phyloP scores from a whole-genome alignment of 345 rosid species.

The Pelargonium nanum region DNA sequence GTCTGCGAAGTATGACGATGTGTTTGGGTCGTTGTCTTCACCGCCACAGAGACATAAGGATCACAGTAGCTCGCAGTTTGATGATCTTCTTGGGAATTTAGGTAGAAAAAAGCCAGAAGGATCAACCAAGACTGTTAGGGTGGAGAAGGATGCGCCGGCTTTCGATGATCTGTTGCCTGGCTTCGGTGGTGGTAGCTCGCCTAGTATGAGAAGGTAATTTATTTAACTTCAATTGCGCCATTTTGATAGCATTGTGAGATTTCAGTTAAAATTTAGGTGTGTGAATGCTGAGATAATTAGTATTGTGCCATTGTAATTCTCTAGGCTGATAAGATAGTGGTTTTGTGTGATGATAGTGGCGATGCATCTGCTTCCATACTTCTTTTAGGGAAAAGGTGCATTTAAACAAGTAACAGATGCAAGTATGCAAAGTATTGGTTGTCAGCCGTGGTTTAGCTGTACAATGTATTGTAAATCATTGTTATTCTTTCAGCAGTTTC shows the following conservation, averaged over 20 bases:
- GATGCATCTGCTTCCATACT: too few relatives aligned
- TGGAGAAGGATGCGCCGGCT: constrained; percentile 16
- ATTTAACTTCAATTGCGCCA: not conserved
- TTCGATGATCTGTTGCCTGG: constrained; percentile 40
- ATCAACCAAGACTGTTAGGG: constrained; percentile 13
- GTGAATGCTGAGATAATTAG: not conserved
- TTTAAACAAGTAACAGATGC: not conserved
- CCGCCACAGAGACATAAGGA: constrained; percentile 2
- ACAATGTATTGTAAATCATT: not conserved
- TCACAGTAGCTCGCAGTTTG: constrained; percentile 14
- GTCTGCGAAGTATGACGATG: constrained; percentile 20
- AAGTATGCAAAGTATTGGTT: not conserved
- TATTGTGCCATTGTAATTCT: too few relatives aligned
- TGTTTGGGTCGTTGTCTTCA: constrained; percentile 18
- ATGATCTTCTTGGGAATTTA: constrained; percentile 30
- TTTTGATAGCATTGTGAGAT: not conserved
- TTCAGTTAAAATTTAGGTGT: not conserved
- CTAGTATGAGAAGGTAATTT: constrained; percentile 11
- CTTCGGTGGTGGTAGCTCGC: constrained; percentile 30
- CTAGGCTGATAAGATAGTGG: too few relatives aligned
- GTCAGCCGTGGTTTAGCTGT: not conserved
- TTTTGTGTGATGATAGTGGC: too few relatives aligned
- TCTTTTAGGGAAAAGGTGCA: not conserved
- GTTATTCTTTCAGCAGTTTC: too few relatives aligned
- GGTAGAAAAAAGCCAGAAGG: constrained; percentile 21